These are phyloP conservation scores for Sclerotinia sclerotiorum DNA, from an alignment of 2,329 filamentous ascomycete genomes.

Conservation along the genomic window DNA sequence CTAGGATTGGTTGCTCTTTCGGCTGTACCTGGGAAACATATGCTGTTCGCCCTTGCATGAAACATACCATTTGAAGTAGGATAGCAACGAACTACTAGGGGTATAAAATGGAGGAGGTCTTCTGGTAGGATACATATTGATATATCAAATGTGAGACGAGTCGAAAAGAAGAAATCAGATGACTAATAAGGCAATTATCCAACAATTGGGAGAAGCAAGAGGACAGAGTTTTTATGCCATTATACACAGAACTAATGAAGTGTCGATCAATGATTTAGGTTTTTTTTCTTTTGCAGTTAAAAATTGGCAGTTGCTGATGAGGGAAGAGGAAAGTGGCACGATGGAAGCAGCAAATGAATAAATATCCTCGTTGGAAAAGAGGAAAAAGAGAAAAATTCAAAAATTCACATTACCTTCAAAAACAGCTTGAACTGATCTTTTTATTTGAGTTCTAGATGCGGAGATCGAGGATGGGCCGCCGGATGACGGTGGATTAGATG, in stretches of 20 bases:
- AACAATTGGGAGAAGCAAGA: conserved; percentile 27
- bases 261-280: not conserved
- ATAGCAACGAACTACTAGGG: conserved; percentile 37
- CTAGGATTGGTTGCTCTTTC: conserved; percentile 49
- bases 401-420: conserved; percentile 54
- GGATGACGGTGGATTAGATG: conserved; percentile 41
- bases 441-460: conserved; percentile 49
- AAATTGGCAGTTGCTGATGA: not conserved
- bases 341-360: conserved; percentile 11
- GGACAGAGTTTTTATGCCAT: conserved; percentile 14
- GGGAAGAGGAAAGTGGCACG: conserved; percentile 1
- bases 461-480: conserved; percentile 38
- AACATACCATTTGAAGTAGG: conserved; percentile 46
- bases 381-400: conserved; percentile 14
- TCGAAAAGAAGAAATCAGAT: conserved; percentile 16
- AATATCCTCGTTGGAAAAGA: conserved; percentile 20
- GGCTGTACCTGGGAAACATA: conserved; percentile 48
- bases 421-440: conserved; percentile 59
- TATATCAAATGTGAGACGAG: conserved; percentile 22
- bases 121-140: conserved; percentile 37
- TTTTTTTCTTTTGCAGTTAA: not conserved
- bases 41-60: conserved; percentile 23
- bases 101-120: conserved; percentile 33
- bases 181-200: conserved; percentile 25
- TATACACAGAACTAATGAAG: conserved; percentile 2